Percentiles rank a stretch among this genome's conserved stretches.
These are phyloP conservation scores for Candida fluviatilis DNA, from an alignment of 805 yeast genomes.

Conservation along the genomic window DNA sequence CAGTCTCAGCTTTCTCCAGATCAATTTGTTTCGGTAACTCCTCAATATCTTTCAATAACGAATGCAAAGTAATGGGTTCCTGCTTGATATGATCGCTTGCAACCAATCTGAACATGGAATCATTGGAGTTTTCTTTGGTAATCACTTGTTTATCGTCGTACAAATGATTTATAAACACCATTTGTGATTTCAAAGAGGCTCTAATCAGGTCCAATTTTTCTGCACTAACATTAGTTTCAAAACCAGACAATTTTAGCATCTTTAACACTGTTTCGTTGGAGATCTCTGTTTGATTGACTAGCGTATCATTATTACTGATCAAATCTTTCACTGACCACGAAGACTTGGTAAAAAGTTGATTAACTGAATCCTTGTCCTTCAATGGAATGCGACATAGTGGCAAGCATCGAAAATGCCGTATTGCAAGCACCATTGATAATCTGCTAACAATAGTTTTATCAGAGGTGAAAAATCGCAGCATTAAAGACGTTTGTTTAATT, in stretches of 20 bases:
- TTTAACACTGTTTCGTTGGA: constrained; percentile 12
- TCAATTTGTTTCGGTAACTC: constrained; percentile 10
- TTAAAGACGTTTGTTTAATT: too few relatives aligned
- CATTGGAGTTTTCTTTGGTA: constrained; percentile 12
- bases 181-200: constrained; percentile 29
- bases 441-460: too few relatives aligned
- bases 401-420: not conserved
- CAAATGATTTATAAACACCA: constrained; percentile 31
- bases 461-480: constrained; percentile 3
- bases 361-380: constrained; percentile 7
- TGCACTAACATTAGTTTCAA: constrained; percentile 17
- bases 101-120: constrained; percentile 29
- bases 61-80: constrained; percentile 19
- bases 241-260: constrained; percentile 32
- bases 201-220: constrained; percentile 16
- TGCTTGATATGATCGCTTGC: constrained; percentile 27
- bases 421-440: not conserved
- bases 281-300: constrained; percentile 9
- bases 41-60: constrained; percentile 12
- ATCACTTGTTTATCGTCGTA: constrained; percentile 17
- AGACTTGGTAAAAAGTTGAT: constrained; percentile 8
- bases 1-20: constrained; percentile 21
- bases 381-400: not conserved
- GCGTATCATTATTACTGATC: constrained; percentile 6
- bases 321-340: constrained; percentile 17